Percentiles rank a stretch among this genome's conserved stretches.
These are phyloP conservation scores for Fraxinus paxiana DNA, from an alignment of 305 asterid species.

Conservation along the genomic window DNA sequence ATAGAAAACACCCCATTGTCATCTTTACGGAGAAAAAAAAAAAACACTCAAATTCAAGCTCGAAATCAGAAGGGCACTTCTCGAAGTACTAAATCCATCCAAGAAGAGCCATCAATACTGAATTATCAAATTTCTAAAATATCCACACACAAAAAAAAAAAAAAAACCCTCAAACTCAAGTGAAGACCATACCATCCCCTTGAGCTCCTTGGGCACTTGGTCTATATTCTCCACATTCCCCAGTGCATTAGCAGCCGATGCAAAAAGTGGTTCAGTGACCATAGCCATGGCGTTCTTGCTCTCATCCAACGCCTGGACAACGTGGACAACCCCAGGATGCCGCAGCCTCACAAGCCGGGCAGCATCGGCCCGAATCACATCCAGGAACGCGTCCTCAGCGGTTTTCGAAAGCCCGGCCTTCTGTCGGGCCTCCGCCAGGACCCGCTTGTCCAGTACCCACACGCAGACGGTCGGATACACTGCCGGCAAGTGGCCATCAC, in stretches of 20 bases:
- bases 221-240: slow-evolving; percentile 73
- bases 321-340: slow-evolving; percentile 98
- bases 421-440: slow-evolving; percentile 71
- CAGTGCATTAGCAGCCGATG: slow-evolving; percentile 78
- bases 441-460: slow-evolving; percentile 85
- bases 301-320: slow-evolving; percentile 91
- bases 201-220: slow-evolving; percentile 84
- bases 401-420: slow-evolving; percentile 82
- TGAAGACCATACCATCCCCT: slow-evolving; percentile 64
- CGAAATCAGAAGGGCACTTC: not conserved
- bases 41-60: slow-evolving; percentile 10
- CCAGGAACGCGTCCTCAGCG: slow-evolving; percentile 82
- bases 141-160: not conserved
- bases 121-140: not conserved
- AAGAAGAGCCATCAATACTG: not conserved
- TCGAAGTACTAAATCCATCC: not conserved
- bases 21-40: not conserved
- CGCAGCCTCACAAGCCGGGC: slow-evolving; percentile 80
- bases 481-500: slow-evolving; percentile 59
- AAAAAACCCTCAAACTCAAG: not conserved
- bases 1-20: not conserved
- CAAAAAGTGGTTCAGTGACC: slow-evolving; percentile 95
- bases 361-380: slow-evolving; percentile 83
- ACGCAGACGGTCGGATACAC: slow-evolving; percentile 82
- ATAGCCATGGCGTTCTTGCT: slow-evolving; percentile 88